These are phyloP conservation scores for Mallotus repandus DNA, from an alignment of 441 rosid species.

Conservation along the genomic window DNA sequence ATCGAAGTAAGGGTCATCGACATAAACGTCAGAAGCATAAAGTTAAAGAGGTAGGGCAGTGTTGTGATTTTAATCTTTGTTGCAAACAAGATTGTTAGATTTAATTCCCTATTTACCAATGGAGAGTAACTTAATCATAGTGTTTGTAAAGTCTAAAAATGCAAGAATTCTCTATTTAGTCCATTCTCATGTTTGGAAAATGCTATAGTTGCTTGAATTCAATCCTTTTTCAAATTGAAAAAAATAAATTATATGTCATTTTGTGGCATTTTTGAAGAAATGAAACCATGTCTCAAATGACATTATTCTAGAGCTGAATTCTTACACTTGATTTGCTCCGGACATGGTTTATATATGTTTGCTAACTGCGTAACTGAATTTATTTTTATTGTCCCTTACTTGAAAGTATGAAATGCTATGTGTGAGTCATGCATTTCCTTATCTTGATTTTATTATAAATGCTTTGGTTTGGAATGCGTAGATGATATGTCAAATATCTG, in stretches of 20 bases:
- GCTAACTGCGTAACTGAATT: no score
- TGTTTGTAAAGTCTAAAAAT: no score
- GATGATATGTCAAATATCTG: constrained; percentile 12
- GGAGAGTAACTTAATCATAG: no score
- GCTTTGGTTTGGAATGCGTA: background rate
- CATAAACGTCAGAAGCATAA: constrained; percentile 70
- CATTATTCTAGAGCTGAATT: background rate
- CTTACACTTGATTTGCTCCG: background rate
- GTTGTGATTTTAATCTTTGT: background rate
- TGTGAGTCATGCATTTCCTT: background rate
- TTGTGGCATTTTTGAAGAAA: background rate
- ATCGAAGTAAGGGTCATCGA: constrained; percentile 61
- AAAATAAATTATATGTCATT: no score
- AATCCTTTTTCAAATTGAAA: no score
- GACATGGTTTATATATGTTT: no score
- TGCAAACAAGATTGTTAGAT: background rate
- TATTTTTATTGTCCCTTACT: background rate
- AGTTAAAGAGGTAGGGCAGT: constrained; percentile 66
- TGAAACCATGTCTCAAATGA: background rate
- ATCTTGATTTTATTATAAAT: constrained; percentile 2
- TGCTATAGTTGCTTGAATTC: no score
- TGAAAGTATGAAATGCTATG: background rate
- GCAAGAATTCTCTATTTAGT: no score
- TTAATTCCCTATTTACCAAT: no score
- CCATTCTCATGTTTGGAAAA: no score